A percentile compares a stretch with the other conserved stretches of the same genome.
phyloP scores from a whole-genome alignment of 495 filamentous ascomycete genomes.

The Penicillium verhagenii region DNA sequence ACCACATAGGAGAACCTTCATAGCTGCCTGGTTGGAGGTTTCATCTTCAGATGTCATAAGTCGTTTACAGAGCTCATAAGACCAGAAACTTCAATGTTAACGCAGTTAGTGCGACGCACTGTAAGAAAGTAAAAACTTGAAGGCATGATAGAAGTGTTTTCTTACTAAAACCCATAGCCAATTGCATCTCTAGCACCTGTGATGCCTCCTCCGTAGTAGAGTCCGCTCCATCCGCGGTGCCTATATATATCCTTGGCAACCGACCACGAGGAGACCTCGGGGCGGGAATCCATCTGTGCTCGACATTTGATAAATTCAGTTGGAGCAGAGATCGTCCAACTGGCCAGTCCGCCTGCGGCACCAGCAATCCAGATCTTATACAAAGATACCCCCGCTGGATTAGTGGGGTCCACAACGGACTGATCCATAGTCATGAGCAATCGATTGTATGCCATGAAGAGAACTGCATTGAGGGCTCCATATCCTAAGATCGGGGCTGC shows the following conservation, averaged over 20 bases:
- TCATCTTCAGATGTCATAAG: constrained; percentile 44
- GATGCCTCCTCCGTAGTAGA: constrained; percentile 75
- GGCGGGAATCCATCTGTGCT: constrained; percentile 57
- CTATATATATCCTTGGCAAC: constrained; percentile 61
- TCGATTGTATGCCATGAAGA: constrained; percentile 85
- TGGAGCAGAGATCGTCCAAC: constrained; percentile 76
- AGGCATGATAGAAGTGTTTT: constrained; percentile 8
- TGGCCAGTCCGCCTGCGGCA: constrained; percentile 73
- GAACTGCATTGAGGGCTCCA: constrained; percentile 82
- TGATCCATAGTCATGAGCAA: constrained; percentile 57
- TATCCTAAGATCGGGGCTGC: constrained; percentile 83
- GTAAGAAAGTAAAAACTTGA: too few species aligned
- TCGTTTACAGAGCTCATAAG: constrained; percentile 71
- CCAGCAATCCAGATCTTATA: constrained; percentile 71
- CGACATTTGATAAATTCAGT: constrained; percentile 88
- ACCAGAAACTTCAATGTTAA: constrained; percentile 67
- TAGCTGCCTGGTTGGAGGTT: constrained; percentile 44
- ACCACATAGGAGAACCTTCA: constrained; percentile 74
- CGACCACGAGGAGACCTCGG: constrained; percentile 51
- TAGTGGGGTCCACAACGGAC: constrained; percentile 40
- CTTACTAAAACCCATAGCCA: constrained; percentile 88
- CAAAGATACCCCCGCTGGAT: constrained; percentile 30
- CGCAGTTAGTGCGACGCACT: too few species aligned
- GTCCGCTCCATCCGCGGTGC: constrained; percentile 61
- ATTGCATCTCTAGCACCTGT: constrained; percentile 80